Evolutionary conservation across 352 stramenopile genomes (phyloP).

Genomic region (Phytophthora sojae): DNA sequence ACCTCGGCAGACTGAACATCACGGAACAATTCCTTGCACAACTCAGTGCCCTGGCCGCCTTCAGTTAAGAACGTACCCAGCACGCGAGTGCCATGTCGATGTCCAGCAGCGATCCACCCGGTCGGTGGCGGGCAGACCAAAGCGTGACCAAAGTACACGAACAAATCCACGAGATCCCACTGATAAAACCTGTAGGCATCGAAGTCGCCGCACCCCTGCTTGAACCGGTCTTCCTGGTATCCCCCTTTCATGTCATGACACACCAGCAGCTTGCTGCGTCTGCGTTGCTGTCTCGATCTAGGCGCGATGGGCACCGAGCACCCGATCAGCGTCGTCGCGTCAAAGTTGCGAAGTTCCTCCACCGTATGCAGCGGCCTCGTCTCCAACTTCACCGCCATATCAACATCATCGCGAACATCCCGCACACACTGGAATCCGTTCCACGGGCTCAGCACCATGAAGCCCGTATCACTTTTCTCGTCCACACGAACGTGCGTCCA

Average conservation of each 20-base stretch:
- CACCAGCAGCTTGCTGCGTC: constrained; percentile 60
- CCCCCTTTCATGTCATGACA: constrained; percentile 69
- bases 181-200: constrained; percentile 59
- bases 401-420: neutral
- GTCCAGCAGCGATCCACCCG: constrained; percentile 55
- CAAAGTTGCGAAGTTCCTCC: constrained; percentile 41
- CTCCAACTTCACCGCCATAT: constrained; percentile 22
- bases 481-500: constrained; percentile 37
- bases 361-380: constrained; percentile 40
- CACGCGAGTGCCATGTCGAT: constrained; percentile 55
- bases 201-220: constrained; percentile 45
- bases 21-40: constrained; percentile 40
- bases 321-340: constrained; percentile 15
- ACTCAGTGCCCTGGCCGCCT: constrained; percentile 36
- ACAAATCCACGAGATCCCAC: constrained; percentile 63
- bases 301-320: constrained; percentile 38
- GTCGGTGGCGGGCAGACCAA: constrained; percentile 56
- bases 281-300: constrained; percentile 27
- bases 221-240: constrained; percentile 51
- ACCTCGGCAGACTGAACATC: constrained; percentile 39
- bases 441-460: constrained; percentile 36
- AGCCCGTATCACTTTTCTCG: constrained; percentile 28
- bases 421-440: constrained; percentile 33
- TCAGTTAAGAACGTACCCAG: constrained; percentile 61
- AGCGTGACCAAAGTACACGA: constrained; percentile 66